These are phyloP conservation scores for Microbotryum silenes-acaulis DNA, from an alignment of 1,284 basidiomycete genomes.

Conservation along the genomic window DNA sequence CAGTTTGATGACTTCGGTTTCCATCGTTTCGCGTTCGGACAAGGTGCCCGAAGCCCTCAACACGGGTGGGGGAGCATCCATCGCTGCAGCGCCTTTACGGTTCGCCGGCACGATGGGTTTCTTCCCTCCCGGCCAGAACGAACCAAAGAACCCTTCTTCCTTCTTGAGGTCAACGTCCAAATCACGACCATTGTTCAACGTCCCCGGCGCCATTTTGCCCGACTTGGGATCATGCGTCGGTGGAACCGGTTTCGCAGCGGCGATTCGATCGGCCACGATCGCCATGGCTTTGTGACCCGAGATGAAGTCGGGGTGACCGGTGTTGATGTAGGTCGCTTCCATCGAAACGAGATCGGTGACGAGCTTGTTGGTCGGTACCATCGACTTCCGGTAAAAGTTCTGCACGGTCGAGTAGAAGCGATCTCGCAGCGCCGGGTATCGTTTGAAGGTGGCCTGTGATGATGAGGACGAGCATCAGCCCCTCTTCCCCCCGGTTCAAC, in stretches of 20 bases:
- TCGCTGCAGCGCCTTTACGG: slow-evolving; percentile 67
- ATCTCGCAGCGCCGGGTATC: slow-evolving; percentile 87
- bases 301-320: slow-evolving; percentile 97
- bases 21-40: slow-evolving; percentile 92
- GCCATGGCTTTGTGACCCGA: slow-evolving; percentile 94
- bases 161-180: slow-evolving; percentile 82
- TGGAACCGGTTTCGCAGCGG: slow-evolving; percentile 58
- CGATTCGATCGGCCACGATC: slow-evolving; percentile 72
- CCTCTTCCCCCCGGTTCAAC: no score
- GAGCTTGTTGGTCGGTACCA: slow-evolving; percentile 90
- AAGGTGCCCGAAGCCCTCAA: slow-evolving; percentile 89
- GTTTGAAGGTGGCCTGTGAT: slow-evolving; percentile 78
- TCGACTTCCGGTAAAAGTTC: slow-evolving; percentile 88
- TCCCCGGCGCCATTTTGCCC: slow-evolving; percentile 53
- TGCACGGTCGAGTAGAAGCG: slow-evolving; percentile 91
- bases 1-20: slow-evolving; percentile 96
- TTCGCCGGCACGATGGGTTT: slow-evolving; percentile 49
- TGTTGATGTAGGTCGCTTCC: slow-evolving; percentile 97
- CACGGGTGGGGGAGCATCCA: slow-evolving; percentile 85
- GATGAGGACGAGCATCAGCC: neutral
- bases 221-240: slow-evolving; percentile 59
- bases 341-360: slow-evolving; percentile 87
- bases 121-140: slow-evolving; percentile 66
- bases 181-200: slow-evolving; percentile 85
- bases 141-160: slow-evolving; percentile 89